phyloP scores from a whole-genome alignment of 768 basidiomycete genomes.

The Lenzites betulinus region DNA sequence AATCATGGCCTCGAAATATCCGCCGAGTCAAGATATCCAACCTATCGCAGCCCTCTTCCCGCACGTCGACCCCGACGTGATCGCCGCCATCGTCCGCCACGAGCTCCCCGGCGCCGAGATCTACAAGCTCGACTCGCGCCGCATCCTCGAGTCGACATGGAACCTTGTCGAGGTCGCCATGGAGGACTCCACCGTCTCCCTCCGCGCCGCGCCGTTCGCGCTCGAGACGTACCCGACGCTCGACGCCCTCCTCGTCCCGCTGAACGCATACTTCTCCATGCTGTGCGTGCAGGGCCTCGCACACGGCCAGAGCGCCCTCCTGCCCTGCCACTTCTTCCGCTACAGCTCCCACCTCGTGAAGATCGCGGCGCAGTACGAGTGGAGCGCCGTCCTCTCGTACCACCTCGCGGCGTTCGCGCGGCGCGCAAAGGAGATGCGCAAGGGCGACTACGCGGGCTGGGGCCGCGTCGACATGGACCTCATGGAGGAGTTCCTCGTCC shows the following conservation, averaged over 20 bases:
- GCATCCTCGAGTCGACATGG: slow-evolving; percentile 32
- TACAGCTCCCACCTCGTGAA: slow-evolving; percentile 35
- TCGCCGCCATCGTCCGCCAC: slow-evolving; percentile 27
- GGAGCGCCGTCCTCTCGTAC: slow-evolving; percentile 31
- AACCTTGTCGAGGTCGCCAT: slow-evolving; percentile 28
- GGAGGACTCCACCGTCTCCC: slow-evolving; percentile 28
- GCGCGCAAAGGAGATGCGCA: slow-evolving; percentile 32
- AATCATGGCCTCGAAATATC: slow-evolving; percentile 21
- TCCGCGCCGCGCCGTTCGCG: slow-evolving; percentile 26
- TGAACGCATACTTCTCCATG: slow-evolving; percentile 34
- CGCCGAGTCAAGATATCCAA: slow-evolving; percentile 17
- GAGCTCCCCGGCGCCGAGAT: slow-evolving; percentile 29
- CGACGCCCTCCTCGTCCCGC: slow-evolving; percentile 32
- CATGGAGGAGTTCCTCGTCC: slow-evolving; percentile 34
- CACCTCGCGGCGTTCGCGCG: slow-evolving; percentile 32
- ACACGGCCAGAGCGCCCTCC: slow-evolving; percentile 24
- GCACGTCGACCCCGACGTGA: slow-evolving; percentile 29
- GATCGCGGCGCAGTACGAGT: slow-evolving; percentile 32
- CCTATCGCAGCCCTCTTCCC: slow-evolving; percentile 27
- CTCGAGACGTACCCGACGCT: slow-evolving; percentile 30
- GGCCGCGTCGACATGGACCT: slow-evolving; percentile 32
- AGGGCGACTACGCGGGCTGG: slow-evolving; percentile 32
- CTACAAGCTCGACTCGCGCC: slow-evolving; percentile 36
- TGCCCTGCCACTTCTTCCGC: slow-evolving; percentile 33
- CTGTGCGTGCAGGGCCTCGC: slow-evolving; percentile 29